Evolutionary conservation across 202 grass and related monocot genomes (phyloP).

Genomic region (Musa balbisiana): DNA sequence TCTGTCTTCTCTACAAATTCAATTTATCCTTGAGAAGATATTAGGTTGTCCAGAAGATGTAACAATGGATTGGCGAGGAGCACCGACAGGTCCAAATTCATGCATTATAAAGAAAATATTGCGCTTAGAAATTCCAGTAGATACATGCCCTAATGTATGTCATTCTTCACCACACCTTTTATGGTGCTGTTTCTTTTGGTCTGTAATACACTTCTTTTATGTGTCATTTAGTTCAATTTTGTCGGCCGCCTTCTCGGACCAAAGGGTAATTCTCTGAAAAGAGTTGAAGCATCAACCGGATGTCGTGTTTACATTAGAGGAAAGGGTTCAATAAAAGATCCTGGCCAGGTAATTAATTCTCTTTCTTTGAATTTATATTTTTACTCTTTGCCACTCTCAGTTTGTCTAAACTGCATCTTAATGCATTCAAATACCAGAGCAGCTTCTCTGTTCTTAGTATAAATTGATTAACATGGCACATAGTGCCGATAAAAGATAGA

Average conservation of each 20-base stretch:
- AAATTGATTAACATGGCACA: not conserved
- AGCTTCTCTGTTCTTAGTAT: not conserved
- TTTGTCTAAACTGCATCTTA: too few species aligned
- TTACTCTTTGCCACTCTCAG: not conserved
- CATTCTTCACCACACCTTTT: not conserved
- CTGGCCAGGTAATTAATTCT: constrained; percentile 64
- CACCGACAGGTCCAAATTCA: constrained; percentile 15
- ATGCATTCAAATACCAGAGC: too few species aligned
- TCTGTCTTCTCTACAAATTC: not conserved
- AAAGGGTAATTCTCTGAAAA: constrained; percentile 89
- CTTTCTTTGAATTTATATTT: not conserved
- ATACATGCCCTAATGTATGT: constrained; percentile 38
- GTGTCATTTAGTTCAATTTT: constrained; percentile 17
- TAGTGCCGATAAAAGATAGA: too few species aligned
- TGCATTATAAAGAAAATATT: constrained; percentile 40
- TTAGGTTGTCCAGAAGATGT: constrained; percentile 29
- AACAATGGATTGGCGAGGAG: constrained; percentile 2
- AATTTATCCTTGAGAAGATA: constrained; percentile 17
- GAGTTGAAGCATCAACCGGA: constrained; percentile 84
- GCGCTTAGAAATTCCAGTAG: constrained; percentile 36
- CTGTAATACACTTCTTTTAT: constrained; percentile 16
- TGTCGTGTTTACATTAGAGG: constrained; percentile 98
- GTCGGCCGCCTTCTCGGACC: constrained; percentile 49
- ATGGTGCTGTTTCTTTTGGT: constrained; percentile 5
- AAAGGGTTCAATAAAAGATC: constrained; percentile 94